Conservation (phyloP, 2,329 filamentous ascomycete genomes). For the Colletotrichum cordylinicola region DNA sequence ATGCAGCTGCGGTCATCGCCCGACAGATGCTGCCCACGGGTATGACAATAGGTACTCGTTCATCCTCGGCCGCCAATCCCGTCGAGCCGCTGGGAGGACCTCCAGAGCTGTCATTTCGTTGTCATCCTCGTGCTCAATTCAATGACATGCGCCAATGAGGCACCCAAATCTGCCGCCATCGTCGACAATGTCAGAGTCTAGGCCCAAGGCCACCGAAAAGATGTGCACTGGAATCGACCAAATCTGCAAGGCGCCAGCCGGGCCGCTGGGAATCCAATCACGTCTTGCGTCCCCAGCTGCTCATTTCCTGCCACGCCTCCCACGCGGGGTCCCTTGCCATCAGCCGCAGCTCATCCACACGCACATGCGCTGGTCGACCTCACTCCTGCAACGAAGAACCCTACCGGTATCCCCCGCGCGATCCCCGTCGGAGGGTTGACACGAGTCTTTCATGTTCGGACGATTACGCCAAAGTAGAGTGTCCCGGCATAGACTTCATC, state of each 20-base stretch:
- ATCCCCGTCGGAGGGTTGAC: background rate
- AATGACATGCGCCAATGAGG: background rate
- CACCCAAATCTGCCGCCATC: background rate
- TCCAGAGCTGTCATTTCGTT: background rate
- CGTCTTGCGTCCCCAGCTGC: background rate
- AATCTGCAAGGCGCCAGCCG: background rate
- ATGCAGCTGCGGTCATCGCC: background rate
- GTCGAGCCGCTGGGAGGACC: background rate
- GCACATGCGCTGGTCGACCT: background rate
- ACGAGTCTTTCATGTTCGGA: background rate
- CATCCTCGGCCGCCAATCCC: background rate
- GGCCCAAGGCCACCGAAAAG: background rate
- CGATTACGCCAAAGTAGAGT: background rate
- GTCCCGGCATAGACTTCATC: conserved; percentile 1
- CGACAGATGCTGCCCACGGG: background rate
- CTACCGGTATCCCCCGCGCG: background rate
- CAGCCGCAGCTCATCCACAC: background rate
- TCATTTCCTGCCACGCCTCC: background rate
- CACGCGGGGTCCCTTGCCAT: conserved; percentile 1
- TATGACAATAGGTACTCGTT: background rate
- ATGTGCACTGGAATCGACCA: background rate
- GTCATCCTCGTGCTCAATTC: background rate
- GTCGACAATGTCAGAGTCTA: background rate
- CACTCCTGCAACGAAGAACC: conserved; percentile 9
- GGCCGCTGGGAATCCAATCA: background rate